Percentiles rank a stretch among this genome's conserved stretches.
Conservation (phyloP, 352 stramenopile species). For the Phytopythium vexans region DNA sequence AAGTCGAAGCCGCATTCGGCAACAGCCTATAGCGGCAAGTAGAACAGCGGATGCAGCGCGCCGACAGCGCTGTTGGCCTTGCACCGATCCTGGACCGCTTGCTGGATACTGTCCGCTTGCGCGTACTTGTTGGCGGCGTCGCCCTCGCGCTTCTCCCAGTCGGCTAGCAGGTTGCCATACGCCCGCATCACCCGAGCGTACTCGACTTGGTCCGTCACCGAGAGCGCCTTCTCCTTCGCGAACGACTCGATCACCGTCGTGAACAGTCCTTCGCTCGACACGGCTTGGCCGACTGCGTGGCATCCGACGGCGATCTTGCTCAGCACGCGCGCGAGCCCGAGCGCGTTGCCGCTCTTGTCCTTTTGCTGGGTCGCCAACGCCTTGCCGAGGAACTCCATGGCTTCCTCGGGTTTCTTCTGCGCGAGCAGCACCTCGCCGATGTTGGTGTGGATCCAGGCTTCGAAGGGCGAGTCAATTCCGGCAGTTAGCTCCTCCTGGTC, state of each 20-base stretch:
- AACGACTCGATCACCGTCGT: constrained; percentile 67
- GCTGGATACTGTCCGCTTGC: constrained; percentile 34
- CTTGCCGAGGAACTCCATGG: constrained; percentile 67
- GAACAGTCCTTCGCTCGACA: constrained; percentile 71
- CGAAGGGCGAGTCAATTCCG: constrained; percentile 54
- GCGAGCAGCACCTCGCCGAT: constrained; percentile 61
- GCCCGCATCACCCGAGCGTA: constrained; percentile 59
- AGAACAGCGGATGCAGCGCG: constrained; percentile 47
- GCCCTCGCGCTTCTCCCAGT: constrained; percentile 57
- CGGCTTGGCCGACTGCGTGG: constrained; percentile 57
- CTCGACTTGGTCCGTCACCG: constrained; percentile 54
- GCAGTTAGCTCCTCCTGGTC: constrained; percentile 45
- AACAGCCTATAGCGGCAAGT: constrained; percentile 34
- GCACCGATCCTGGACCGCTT: constrained; percentile 27
- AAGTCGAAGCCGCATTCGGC: too few species aligned
- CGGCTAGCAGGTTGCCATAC: constrained; percentile 49
- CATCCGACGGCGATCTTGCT: constrained; percentile 64
- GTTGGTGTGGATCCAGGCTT: constrained; percentile 69
- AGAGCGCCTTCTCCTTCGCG: constrained; percentile 54
- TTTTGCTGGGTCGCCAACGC: constrained; percentile 57
- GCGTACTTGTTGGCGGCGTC: constrained; percentile 35
- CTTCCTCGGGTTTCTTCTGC: constrained; percentile 56
- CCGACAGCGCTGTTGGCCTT: constrained; percentile 20
- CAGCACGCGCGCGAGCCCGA: constrained; percentile 64
- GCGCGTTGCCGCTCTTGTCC: constrained; percentile 39